These are phyloP conservation scores for Silybum marianum DNA, from an alignment of 129 eudicot species.

Conservation along the genomic window DNA sequence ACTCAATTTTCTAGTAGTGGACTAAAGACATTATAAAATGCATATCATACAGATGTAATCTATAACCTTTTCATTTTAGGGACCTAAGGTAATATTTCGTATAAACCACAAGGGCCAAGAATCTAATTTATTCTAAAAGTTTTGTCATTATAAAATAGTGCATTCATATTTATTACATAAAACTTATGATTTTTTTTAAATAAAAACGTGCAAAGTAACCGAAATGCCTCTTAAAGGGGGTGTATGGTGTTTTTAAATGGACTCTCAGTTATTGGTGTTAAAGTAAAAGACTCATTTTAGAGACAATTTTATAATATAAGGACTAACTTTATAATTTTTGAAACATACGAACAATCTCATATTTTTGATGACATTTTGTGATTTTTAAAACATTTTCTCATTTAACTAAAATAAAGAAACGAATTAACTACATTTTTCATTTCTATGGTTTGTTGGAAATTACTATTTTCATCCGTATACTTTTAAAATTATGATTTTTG, in stretches of 20 bases:
- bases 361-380: neutral
- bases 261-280: neutral
- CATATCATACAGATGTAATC: neutral
- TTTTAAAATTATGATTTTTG: neutral
- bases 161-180: neutral
- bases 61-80: neutral
- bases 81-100: neutral
- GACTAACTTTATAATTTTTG: neutral
- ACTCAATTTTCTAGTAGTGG: too few relatives aligned
- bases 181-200: neutral
- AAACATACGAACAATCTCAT: neutral
- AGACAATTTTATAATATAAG: neutral
- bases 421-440: neutral
- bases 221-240: neutral
- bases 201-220: neutral
- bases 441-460: too few relatives aligned
- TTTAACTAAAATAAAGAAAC: neutral
- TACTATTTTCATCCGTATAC: neutral
- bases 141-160: neutral
- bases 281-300: neutral
- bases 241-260: neutral
- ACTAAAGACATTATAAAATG: neutral
- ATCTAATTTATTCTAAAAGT: neutral
- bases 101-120: neutral
- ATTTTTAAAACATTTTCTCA: neutral